Evolutionary conservation across 352 stramenopile species (phyloP).

Genomic region (Chrysophaeum taylorii): DNA sequence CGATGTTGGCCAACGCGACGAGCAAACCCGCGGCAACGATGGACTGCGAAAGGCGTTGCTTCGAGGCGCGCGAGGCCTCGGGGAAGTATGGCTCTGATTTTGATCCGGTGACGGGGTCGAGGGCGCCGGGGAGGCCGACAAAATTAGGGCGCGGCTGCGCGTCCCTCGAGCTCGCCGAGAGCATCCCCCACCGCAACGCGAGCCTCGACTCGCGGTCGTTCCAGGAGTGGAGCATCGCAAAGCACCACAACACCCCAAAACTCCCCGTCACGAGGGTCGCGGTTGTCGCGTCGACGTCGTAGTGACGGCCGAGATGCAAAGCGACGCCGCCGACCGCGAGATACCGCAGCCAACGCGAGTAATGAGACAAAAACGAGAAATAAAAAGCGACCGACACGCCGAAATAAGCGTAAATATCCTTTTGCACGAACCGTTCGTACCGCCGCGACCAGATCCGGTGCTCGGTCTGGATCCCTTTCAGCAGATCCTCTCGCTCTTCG

Average conservation of each 20-base stretch:
- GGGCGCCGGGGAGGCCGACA: too few relatives aligned
- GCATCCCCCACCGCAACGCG: neutral
- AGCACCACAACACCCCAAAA: neutral
- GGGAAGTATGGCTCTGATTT: neutral
- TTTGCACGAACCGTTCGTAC: neutral
- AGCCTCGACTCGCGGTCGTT: neutral
- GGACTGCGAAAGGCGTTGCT: neutral
- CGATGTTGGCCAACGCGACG: neutral
- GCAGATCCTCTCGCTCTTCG: too few relatives aligned
- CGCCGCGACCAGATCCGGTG: neutral
- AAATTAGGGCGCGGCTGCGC: neutral
- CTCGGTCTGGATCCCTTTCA: too few relatives aligned
- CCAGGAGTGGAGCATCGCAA: neutral
- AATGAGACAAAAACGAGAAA: neutral
- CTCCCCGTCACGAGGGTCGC: neutral
- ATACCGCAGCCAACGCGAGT: neutral
- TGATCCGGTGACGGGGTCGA: conserved; percentile 5
- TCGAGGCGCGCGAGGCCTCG: neutral
- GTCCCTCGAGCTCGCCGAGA: neutral
- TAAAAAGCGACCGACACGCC: neutral
- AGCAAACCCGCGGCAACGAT: neutral
- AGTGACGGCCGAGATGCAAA: too few relatives aligned
- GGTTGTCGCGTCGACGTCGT: neutral
- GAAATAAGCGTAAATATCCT: neutral
- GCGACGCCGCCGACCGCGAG: neutral